Percentiles rank a stretch among this genome's conserved stretches.
phyloP scores from a whole-genome alignment of 192 early-diverging fungal species.

The Chytriomyces sp. region DNA sequence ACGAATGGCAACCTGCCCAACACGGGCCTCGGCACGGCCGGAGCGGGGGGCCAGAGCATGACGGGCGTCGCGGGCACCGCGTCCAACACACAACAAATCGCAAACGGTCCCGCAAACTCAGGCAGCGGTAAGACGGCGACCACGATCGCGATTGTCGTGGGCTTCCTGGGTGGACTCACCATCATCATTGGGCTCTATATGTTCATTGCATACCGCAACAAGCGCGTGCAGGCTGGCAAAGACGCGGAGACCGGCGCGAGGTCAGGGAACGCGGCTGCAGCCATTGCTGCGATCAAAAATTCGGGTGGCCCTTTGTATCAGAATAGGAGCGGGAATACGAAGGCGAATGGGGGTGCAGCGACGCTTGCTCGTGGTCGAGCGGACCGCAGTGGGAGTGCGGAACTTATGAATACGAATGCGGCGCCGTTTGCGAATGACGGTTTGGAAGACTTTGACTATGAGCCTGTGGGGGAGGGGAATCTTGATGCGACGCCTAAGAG shows the following conservation, averaged over 20 bases:
- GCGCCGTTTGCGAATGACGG: background rate
- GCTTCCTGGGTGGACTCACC: background rate
- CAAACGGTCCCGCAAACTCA: background rate
- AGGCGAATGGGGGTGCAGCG: background rate
- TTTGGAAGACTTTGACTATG: background rate
- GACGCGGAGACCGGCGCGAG: background rate
- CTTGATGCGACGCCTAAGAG: background rate
- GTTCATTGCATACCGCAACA: conserved; percentile 13
- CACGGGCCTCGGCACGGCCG: too few relatives aligned
- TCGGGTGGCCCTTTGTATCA: too few relatives aligned
- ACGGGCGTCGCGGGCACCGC: background rate
- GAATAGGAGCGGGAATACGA: background rate
- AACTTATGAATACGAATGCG: background rate
- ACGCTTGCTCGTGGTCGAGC: background rate
- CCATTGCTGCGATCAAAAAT: background rate
- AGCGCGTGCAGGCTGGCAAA: background rate
- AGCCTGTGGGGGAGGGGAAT: background rate
- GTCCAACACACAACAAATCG: background rate
- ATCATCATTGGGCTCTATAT: conserved; percentile 7
- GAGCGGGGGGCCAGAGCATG: background rate
- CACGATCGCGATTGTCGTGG: conserved; percentile 7
- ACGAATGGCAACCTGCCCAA: background rate
- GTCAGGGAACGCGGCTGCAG: background rate
- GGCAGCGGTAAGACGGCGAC: background rate
- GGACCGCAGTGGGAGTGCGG: background rate